Conservation (phyloP, 176 grass and related monocot genomes). For the Metroxylon sagu region DNA sequence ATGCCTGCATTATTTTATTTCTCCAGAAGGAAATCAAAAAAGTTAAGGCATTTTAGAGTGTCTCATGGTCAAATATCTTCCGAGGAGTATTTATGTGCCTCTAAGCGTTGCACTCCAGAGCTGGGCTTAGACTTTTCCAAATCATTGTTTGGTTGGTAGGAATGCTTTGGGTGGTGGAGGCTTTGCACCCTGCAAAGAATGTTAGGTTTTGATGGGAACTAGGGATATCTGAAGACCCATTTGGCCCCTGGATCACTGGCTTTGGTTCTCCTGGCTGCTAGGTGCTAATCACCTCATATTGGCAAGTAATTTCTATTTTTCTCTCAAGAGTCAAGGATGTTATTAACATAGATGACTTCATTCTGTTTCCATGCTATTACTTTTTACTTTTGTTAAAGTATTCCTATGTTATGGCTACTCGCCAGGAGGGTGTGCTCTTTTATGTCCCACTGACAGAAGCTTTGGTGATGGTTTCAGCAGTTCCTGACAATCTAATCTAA, state of each 20-base stretch:
- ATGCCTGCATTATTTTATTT: neutral
- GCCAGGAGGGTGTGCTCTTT: neutral
- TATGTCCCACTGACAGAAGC: neutral
- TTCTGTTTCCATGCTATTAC: no score
- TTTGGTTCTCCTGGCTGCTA: neutral
- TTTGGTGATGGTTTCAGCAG: conserved; percentile 6
- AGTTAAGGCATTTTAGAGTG: neutral
- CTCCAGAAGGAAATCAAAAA: neutral
- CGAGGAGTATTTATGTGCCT: no score
- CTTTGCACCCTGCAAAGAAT: neutral
- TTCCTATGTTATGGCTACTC: no score
- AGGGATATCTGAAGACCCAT: neutral
- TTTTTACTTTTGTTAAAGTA: no score
- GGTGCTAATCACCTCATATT: no score
- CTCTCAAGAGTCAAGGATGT: no score
- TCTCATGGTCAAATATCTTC: no score
- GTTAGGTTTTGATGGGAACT: conserved; percentile 1
- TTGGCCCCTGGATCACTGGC: neutral
- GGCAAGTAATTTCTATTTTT: no score
- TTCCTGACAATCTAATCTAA: neutral
- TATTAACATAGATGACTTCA: no score
- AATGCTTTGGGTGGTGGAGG: neutral
- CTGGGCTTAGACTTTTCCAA: no score
- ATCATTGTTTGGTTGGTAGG: no score
- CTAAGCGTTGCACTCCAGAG: no score